These are phyloP conservation scores for Starmerella powellii DNA, from an alignment of 805 yeast genomes.

Conservation along the genomic window DNA sequence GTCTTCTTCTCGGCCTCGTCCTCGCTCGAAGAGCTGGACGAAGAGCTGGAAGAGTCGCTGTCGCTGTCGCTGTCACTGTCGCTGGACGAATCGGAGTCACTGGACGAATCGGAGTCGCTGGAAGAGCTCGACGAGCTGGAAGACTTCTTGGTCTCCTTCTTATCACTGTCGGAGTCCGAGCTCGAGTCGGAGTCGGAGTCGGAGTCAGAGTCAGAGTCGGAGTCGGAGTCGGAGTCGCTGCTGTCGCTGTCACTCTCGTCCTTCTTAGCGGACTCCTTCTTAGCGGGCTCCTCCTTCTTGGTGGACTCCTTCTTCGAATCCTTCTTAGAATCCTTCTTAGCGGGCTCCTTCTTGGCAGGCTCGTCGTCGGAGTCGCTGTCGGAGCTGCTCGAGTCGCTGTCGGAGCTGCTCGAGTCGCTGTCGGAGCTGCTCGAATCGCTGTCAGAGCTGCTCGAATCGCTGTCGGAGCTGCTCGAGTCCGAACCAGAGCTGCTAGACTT, in stretches of 20 bases:
- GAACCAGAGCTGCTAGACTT: conserved; percentile 2
- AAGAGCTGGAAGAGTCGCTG: too few species aligned
- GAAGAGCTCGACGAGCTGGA: neutral
- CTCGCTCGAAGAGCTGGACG: too few species aligned
- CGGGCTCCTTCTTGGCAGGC: neutral
- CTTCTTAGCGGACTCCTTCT: neutral
- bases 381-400: conserved; percentile 17
- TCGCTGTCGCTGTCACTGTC: conserved; percentile 16
- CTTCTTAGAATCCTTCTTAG: conserved; percentile 2
- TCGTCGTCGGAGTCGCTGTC: conserved; percentile 3
- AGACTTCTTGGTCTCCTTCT: too few species aligned
- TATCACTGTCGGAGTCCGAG: conserved; percentile 20
- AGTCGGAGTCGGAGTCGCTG: conserved; percentile 19
- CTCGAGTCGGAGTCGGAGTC: conserved; percentile 21
- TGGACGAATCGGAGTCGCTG: too few species aligned
- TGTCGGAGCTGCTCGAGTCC: conserved; percentile 24
- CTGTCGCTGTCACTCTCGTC: neutral
- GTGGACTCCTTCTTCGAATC: conserved; percentile 16
- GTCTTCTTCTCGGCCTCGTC: conserved; percentile 16
- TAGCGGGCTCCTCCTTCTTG: neutral
- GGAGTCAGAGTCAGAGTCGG: conserved; percentile 10
- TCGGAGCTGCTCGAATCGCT: conserved; percentile 11
- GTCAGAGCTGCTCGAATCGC: conserved; percentile 26
- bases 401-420: conserved; percentile 19
- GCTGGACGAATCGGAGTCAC: too few species aligned